Base-by-base conservation (phyloP, 768 basidiomycete species). In the Amyloporia xantha region DNA sequence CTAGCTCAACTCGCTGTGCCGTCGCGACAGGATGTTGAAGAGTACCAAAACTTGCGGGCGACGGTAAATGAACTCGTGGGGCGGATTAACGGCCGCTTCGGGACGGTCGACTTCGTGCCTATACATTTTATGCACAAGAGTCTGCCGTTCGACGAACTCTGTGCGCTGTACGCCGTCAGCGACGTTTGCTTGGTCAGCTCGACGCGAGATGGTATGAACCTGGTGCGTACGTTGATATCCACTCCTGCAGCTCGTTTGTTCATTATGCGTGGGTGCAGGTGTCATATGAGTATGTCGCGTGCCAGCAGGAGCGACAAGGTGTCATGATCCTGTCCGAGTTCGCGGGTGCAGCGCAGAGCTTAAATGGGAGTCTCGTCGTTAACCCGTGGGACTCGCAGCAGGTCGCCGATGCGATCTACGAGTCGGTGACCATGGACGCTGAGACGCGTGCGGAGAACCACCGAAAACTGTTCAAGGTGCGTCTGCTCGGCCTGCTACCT, bases 351-450 rank as follows among this genome's bases (percentile, higher is more conserved):
- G 94, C 92, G 13, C 94, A 97, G 69, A 88, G 84, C 55, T 70
- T 99, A 53, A 97, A 98, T 64, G 96, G 96, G 19, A 89, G 87
- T 27, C 77, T 99, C 57, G 92, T 99, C 62, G 92, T 98, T 60
- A 99, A 99, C 72, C 96, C 96, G 19, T 94, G 96, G 95, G 96
- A 98, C 66, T 88, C 88, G n/a, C 94, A 97, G 66, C 86, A 93
- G 60, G 92, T 96, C 43, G 96, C 96, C 1, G 85, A 97, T 61
- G 92, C 93, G n/a, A 96, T 99, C 50, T 85, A 92, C 67, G 85
- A 91, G 65, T 92, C 96, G 0, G 84, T 98, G 50, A 91, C 86
- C 13, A 93, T 94, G 89, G 79, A 84, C 42, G 73, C 78, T 3
- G 80, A 83, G 39, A 81, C 77, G 35, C 79, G 91, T n/a, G 86